These are phyloP conservation scores for Vaccinium corymbosum DNA, from an alignment of 148 eudicot genomes.

Conservation along the genomic window DNA sequence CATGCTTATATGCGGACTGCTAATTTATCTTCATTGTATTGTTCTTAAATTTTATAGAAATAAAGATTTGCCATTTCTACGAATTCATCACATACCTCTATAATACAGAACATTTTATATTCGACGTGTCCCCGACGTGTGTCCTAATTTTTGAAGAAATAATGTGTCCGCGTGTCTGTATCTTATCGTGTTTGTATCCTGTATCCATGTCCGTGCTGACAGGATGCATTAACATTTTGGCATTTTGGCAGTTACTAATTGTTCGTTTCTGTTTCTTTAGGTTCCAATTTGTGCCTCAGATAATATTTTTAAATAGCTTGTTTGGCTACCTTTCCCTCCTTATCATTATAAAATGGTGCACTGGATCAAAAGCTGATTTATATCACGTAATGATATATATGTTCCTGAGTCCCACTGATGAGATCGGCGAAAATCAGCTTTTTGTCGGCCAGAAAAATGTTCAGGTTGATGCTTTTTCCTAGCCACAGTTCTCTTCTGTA, in stretches of 20 bases:
- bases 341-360: constrained; percentile 49
- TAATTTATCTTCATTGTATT: no score
- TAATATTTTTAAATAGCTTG: constrained; percentile 50
- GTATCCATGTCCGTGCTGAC: no score
- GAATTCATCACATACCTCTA: no score
- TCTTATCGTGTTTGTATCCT: no score
- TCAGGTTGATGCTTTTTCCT: constrained; percentile 47
- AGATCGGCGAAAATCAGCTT: constrained; percentile 87
- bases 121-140: no score
- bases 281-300: constrained; percentile 59
- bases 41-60: no score
- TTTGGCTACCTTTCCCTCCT: constrained; percentile 59
- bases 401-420: constrained; percentile 84
- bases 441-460: constrained; percentile 74
- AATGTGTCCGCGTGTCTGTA: no score
- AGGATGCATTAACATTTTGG: neutral
- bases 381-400: constrained; percentile 63
- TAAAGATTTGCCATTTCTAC: no score
- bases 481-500: neutral
- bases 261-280: constrained; percentile 22
- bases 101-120: no score
- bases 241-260: constrained; percentile 13
- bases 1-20: no score
- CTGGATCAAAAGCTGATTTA: constrained; percentile 61
- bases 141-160: no score